Conservation (phyloP, 73 alveolate species). For the Symbiodinium natans region DNA sequence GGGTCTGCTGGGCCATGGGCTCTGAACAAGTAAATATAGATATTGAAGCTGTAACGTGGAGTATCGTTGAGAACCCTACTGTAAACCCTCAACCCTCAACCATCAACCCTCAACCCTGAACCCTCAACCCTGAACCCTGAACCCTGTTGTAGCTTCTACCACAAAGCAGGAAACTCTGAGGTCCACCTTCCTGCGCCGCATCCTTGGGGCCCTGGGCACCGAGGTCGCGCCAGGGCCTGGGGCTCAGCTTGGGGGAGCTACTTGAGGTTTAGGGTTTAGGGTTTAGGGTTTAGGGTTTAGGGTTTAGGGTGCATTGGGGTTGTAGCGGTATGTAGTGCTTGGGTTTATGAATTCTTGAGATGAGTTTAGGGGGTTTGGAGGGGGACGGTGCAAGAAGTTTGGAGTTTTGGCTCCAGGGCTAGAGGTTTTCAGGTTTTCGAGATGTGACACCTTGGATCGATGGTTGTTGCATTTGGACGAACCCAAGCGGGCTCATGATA, state of each 20-base stretch:
- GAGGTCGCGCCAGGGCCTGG: conserved; percentile 62
- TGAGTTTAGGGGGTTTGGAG: background rate
- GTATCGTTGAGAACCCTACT: too few relatives aligned
- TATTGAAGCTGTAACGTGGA: background rate
- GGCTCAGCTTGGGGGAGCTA: background rate
- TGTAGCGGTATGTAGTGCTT: background rate
- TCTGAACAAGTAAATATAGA: background rate
- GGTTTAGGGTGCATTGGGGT: background rate
- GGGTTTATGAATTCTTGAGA: background rate
- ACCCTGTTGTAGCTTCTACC: background rate
- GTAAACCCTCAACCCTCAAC: background rate
- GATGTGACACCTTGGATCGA: too few relatives aligned
- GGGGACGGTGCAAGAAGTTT: too few relatives aligned
- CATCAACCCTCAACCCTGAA: too few relatives aligned
- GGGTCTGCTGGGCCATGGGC: background rate
- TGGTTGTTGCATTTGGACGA: too few relatives aligned
- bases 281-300: too few relatives aligned
- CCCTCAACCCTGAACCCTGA: background rate
- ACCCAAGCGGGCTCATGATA: too few relatives aligned
- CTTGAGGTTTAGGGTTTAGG: too few relatives aligned
- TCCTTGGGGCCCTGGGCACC: conserved; percentile 83
- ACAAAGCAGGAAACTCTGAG: background rate
- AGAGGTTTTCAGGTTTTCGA: too few relatives aligned
- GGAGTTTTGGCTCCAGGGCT: too few relatives aligned
- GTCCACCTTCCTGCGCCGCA: conserved; percentile 89